Base-by-base conservation (phyloP, 352 stramenopile species). In the Peronospora tabacina region DNA sequence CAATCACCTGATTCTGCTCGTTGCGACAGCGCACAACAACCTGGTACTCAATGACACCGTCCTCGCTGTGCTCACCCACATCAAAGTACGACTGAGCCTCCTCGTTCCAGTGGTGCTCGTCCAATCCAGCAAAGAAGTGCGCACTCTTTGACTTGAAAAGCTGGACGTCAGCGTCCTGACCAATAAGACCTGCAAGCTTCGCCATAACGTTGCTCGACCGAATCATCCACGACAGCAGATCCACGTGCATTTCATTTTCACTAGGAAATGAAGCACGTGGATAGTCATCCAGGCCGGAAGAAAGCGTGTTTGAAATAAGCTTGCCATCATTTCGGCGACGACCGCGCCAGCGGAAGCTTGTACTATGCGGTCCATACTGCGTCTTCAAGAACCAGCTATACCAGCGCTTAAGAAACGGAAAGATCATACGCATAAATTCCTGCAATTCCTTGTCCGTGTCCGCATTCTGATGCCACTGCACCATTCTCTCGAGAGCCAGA, bases 261-360 rank as follows among this genome's bases (percentile, higher is more conserved):
- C 68, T 82, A 3, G 83, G 75, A 37, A 62, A 56, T n/a, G 73
- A 91, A 1, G 82, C 81, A 43, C 82, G 70, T 2, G 92, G 92
- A 54, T 95, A 98, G 63, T 98, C 92, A 41, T 98, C 92, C 7
- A 98, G 53, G 0, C 92, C 92, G 0, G 87, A 97, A 1, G 88
- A 85, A 1, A 97, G 60, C n/a, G 87, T 97, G 59, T 95, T 94
- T 3, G 89, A 59, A 43, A 95, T 86, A 24, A 96, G 65, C 35
- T 88, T 90, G 33, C 78, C 75, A 54, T 90, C 74, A 29, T 85
- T 66, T 0, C 55, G 17, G 20, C 71, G 62, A 7, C 85, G 72
- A 0, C 87, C 87, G n/a, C 82, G 78, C 87, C 87, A 96, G 16
- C 81, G 78, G 28, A 91, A 82, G 40, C 63, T 84, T 28, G 61